Evolutionary conservation across 2,329 filamentous ascomycete genomes (phyloP).

Genomic region (Aspergillus flavus): DNA sequence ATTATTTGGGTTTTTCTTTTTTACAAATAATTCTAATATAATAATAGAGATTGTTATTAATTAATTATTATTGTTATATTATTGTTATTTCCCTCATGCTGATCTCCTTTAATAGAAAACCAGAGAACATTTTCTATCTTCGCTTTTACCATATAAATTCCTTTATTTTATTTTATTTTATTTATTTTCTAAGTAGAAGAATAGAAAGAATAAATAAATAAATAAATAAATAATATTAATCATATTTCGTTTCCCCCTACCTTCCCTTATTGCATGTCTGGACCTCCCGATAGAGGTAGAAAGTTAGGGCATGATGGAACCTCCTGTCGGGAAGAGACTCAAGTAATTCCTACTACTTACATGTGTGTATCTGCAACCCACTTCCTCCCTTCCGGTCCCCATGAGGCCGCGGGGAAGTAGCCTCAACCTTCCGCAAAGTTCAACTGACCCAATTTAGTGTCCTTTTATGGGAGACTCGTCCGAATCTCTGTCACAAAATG

Average conservation of each 20-base stretch:
- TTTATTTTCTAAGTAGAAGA: too few species aligned
- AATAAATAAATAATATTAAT: background rate
- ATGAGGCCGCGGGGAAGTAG: slow-evolving; percentile 26
- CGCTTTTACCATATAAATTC: too few species aligned
- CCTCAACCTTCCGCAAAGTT: slow-evolving; percentile 26
- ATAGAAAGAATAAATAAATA: too few species aligned
- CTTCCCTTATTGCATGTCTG: background rate
- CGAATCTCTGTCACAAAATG: slow-evolving; percentile 37
- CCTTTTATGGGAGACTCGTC: background rate
- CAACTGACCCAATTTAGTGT: slow-evolving; percentile 12
- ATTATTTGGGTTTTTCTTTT: slow-evolving; percentile 1
- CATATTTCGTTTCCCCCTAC: background rate
- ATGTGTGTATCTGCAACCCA: slow-evolving; percentile 9
- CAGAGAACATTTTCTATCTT: too few species aligned
- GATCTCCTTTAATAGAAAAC: too few species aligned
- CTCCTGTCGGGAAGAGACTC: background rate
- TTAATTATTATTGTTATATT: background rate
- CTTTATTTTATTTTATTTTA: too few species aligned
- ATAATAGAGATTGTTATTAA: background rate
- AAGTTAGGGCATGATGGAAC: background rate
- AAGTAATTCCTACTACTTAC: background rate
- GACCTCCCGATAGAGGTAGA: background rate
- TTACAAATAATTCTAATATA: background rate
- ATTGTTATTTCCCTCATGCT: background rate
- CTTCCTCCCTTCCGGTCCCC: slow-evolving; percentile 7